Evolutionary conservation across 495 filamentous ascomycete genomes (phyloP).

Genomic region (Evernia prunastri): DNA sequence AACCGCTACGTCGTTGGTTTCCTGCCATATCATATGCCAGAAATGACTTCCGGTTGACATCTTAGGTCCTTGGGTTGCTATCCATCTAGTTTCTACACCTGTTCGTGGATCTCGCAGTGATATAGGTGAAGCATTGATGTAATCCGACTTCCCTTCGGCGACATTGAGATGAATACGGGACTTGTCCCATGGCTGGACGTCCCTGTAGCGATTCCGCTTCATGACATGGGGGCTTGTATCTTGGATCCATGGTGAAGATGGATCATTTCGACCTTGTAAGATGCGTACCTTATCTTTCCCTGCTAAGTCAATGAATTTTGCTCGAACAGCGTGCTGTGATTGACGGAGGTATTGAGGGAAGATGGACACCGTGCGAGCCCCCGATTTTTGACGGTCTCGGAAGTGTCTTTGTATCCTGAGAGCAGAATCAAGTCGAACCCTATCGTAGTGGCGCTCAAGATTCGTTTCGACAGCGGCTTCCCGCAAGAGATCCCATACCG

Average conservation of each 20-base stretch:
- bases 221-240: slow-evolving; percentile 44
- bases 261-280: slow-evolving; percentile 37
- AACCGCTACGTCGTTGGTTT: slow-evolving; percentile 69
- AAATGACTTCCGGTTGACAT: slow-evolving; percentile 62
- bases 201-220: slow-evolving; percentile 57
- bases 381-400: no score
- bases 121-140: slow-evolving; percentile 96
- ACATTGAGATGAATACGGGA: slow-evolving; percentile 82
- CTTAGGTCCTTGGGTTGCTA: slow-evolving; percentile 77
- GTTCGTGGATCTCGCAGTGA: slow-evolving; percentile 52
- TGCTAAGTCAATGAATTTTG: slow-evolving; percentile 56
- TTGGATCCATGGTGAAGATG: slow-evolving; percentile 49
- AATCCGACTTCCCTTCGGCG: slow-evolving; percentile 71
- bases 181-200: slow-evolving; percentile 72
- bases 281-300: slow-evolving; percentile 56
- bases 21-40: slow-evolving; percentile 95
- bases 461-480: no score
- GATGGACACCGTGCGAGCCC: no score
- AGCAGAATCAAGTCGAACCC: no score
- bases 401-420: no score
- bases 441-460: no score
- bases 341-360: no score
- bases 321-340: slow-evolving; percentile 44
- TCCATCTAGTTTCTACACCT: slow-evolving; percentile 50
- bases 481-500: no score